Base-by-base conservation (phyloP, 2,329 filamentous ascomycete species). In the Capronia epimyces region DNA sequence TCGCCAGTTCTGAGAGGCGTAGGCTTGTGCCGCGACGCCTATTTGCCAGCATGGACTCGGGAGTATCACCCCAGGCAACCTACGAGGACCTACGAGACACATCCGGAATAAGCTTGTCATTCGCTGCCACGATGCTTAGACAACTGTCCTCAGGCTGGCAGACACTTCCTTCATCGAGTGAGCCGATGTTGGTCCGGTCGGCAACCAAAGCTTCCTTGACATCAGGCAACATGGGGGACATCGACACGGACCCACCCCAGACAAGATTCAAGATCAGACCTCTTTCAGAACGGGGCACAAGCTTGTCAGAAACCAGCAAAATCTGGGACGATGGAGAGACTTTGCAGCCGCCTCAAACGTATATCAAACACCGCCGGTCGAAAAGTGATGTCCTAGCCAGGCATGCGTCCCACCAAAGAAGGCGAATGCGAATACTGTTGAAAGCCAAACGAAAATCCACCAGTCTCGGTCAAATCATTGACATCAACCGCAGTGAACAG, bases 31-130 rank as follows among this genome's bases (percentile, higher is more conserved):
- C 59, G 24, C 53, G 55, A 15, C 55, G 59, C 9, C 50, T 61
- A 2, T 61, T 61, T 46, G 57, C 53, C 9, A 60, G 57, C 24
- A 60, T 58, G 50, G 55, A 61, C 47, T 41, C 40, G n/a, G 53
- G 53, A 40, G 7, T 58, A 15, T 32, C 42, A 9, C 52, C 48
- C 1, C 32, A 39, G 13, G 32, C 36, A 13, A 37, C 49, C 18
- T 18, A 42, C 6, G 32, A 40, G 20, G 12, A 37, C 12, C 22
- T 36, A 32, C 21, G 29, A 10, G 16, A 16, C 6, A 36, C 13
- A 8, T 50, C 40, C 12, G 21, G 8, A 20, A 40, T 27, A 15
- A 18, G 45, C 10, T 32, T 45, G 16, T 42, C 51, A 7, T 52
- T 46, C 7, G 31, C 18, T 16, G 41, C n/a, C 7, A 47, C 44